phyloP scores from a whole-genome alignment of 2,329 filamentous ascomycete species.

The Cladosporium sp. region DNA sequence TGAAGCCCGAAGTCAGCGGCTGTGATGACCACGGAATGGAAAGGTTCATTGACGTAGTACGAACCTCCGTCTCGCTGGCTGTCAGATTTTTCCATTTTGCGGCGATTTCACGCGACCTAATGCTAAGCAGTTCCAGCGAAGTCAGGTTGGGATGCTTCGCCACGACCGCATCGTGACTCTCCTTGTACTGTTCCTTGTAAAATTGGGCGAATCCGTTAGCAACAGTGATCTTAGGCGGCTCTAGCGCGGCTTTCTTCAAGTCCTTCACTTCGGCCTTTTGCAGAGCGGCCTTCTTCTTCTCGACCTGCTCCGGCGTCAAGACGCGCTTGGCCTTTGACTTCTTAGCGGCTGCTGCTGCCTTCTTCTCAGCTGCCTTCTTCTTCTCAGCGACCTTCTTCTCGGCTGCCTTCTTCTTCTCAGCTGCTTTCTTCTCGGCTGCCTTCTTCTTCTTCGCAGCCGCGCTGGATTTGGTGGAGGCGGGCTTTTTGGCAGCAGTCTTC shows the following conservation, averaged over 20 bases:
- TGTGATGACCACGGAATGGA: too few species aligned
- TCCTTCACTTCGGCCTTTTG: constrained; percentile 26
- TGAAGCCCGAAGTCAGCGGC: constrained; percentile 14
- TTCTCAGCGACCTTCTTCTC: constrained; percentile 17
- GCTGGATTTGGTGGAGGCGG: constrained; percentile 13
- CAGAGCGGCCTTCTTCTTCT: constrained; percentile 12
- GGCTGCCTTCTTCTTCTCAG: constrained; percentile 25
- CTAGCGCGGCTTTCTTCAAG: constrained; percentile 37
- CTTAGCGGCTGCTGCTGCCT: too few species aligned
- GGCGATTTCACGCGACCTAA: too few species aligned
- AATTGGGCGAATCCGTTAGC: too few species aligned
- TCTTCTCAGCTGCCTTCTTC: too few species aligned
- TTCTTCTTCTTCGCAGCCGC: constrained; percentile 11
- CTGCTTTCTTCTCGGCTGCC: too few species aligned
- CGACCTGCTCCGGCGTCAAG: constrained; percentile 13
- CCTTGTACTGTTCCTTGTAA: too few species aligned
- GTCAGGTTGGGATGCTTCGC: too few species aligned
- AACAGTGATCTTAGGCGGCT: too few species aligned
- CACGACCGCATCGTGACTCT: too few species aligned
- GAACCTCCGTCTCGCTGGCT: constrained; percentile 44
- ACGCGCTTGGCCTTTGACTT: constrained; percentile 13
- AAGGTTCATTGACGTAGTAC: constrained; percentile 1
- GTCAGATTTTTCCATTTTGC: constrained; percentile 46
- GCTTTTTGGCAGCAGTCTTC: constrained; percentile 22
- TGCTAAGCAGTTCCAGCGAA: too few species aligned